Base-by-base conservation (phyloP, 2,329 filamentous ascomycete genomes). In the Ophiostoma ips region DNA sequence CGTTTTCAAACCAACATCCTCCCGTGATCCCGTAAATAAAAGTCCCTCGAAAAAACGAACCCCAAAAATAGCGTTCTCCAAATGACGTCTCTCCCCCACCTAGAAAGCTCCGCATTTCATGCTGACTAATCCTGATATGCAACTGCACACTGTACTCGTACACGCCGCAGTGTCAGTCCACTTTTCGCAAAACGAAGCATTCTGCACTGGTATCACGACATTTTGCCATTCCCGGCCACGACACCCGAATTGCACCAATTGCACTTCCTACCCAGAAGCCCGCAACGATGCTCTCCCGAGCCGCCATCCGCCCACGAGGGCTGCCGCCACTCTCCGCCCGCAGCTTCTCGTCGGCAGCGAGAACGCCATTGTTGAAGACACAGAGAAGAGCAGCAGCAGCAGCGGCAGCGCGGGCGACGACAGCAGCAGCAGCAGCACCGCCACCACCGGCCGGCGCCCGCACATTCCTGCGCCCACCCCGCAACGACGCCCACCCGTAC, bases 391-490 rank as follows among this genome's bases (percentile, higher is more conserved):
- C 19, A 7, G 12, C 38, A 28, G 13, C 35, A 21, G 30, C 40
- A 30, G 8, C 40, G n/a, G n/a, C 33, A 11, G 38, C 36, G 10
- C 21, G 40, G 46, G 40, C 37, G 34, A 37, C 19, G 18, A 16
- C 33, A 38, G 15, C 19, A 7, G 12, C 38, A 28, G 13, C 35
- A 21, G 30, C 40, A 30, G 8, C 40, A 9, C 19, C 6, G 18
- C 10, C 36, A 21, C 16, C 36, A 10, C 36, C 36, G 18, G 19
- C 37, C 37, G 34, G 44, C 3, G 44, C n/a, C 24, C 67, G 68
- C 45, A 64, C 64, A n/a, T 61, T 71, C 49, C 55, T 66, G 46
- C 57, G 58, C 48, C 54, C 58, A 37, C 54, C 55, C 35, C 54
- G 54, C 41, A 37, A 34, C 21, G 48, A 36, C 8, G 55, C 59